Conservation (phyloP, 2,329 filamentous ascomycete genomes). For the Diaporthe capsici region DNA sequence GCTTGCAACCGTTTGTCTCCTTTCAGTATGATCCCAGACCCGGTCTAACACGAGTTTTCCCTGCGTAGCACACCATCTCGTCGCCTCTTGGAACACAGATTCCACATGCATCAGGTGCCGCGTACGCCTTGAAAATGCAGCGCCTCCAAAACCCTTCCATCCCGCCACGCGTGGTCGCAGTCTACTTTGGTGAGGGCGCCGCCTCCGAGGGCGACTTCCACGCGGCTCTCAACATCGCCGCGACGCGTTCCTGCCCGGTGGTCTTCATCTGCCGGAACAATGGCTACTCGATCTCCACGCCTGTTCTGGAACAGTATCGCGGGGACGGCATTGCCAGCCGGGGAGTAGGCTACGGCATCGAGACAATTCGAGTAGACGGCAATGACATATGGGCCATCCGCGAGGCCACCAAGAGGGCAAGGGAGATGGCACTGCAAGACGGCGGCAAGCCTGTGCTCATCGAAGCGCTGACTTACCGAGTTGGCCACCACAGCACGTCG, state of each 20-base stretch:
- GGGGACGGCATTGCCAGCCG: constrained; percentile 86
- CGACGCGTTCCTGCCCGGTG: constrained; percentile 81
- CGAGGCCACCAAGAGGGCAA: constrained; percentile 78
- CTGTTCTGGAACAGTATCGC: constrained; percentile 84
- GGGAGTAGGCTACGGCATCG: constrained; percentile 86
- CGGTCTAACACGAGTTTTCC: not conserved
- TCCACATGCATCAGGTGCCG: constrained; percentile 82
- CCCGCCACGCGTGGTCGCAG: constrained; percentile 74
- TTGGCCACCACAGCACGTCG: constrained; percentile 93
- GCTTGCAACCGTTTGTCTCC: not conserved
- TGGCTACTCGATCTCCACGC: constrained; percentile 85
- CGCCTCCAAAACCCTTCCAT: constrained; percentile 74
- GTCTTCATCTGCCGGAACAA: constrained; percentile 89
- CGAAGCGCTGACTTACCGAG: constrained; percentile 98
- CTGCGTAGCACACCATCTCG: constrained; percentile 77
- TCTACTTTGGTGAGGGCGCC: constrained; percentile 87
- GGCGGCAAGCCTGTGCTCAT: constrained; percentile 89
- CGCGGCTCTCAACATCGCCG: constrained; percentile 84
- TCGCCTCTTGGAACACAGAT: constrained; percentile 85
- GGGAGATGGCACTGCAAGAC: constrained; percentile 82
- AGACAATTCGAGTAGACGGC: constrained; percentile 85
- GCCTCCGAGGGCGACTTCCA: constrained; percentile 89
- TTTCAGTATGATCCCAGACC: not conserved
- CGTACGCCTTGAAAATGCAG: constrained; percentile 84
- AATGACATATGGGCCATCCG: constrained; percentile 86